Evolutionary conservation across 345 rosid genomes (phyloP).

Genomic region (Hibiscus syriacus): DNA sequence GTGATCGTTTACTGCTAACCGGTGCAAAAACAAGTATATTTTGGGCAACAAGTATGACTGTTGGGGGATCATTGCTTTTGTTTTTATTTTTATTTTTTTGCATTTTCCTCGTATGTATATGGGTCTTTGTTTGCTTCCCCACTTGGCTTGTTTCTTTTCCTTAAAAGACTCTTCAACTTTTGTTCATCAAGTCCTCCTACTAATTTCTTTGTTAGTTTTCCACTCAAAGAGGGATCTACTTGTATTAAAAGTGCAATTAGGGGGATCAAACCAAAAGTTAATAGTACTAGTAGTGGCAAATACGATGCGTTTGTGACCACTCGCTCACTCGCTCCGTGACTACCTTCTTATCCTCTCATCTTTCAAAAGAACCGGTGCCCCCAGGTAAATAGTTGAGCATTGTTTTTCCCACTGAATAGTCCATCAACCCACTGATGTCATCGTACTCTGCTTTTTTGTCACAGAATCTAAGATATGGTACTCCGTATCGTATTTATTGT

Average conservation of each 20-base stretch:
- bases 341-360: neutral
- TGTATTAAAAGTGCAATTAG: no score
- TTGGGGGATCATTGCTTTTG: no score
- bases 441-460: neutral
- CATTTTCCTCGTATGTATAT: slow-evolving; percentile 20
- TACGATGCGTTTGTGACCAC: neutral
- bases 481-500: neutral
- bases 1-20: neutral
- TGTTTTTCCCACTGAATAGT: neutral
- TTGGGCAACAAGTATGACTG: neutral
- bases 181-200: neutral
- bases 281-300: no score
- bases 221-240: neutral
- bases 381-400: neutral
- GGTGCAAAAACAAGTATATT: neutral
- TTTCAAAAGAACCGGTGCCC: no score
- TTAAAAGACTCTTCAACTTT: neutral
- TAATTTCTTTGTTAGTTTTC: neutral
- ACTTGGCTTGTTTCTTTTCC: neutral
- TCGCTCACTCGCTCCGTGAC: neutral
- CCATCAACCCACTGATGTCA: neutral
- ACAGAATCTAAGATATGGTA: neutral
- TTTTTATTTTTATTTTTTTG: no score
- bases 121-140: slow-evolving; percentile 9
- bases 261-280: no score